phyloP scores from a whole-genome alignment of 768 basidiomycete species.

The Lactifluus hygrophoroides region DNA sequence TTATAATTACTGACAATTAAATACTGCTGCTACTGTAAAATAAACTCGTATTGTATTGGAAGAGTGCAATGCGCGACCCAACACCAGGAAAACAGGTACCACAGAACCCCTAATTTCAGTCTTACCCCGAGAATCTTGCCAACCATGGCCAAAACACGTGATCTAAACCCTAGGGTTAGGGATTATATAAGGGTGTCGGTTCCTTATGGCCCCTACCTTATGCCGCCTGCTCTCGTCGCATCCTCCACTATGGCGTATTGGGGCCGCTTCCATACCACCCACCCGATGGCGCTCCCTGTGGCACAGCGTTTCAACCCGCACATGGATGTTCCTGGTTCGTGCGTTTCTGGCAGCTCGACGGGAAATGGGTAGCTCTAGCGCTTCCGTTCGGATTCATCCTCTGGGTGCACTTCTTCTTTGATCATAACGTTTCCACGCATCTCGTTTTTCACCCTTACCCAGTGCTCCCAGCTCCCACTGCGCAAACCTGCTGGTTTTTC shows the following conservation, averaged over 20 bases:
- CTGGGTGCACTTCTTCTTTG: conserved; percentile 92
- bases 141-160: too few species aligned
- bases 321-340: conserved; percentile 77
- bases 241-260: conserved; percentile 77
- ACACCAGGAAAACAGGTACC: too few species aligned
- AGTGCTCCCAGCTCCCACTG: conserved; percentile 81
- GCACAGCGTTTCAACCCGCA: conserved; percentile 60
- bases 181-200: too few species aligned
- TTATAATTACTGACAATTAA: too few species aligned
- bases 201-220: too few species aligned
- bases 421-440: conserved; percentile 85
- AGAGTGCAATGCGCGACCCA: too few species aligned
- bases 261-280: conserved; percentile 60
- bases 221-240: conserved; percentile 79
- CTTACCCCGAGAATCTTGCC: too few species aligned
- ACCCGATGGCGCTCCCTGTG: conserved; percentile 60
- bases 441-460: conserved; percentile 35
- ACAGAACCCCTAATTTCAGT: too few species aligned
- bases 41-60: too few species aligned
- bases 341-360: conserved; percentile 79
- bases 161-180: too few species aligned
- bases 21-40: too few species aligned
- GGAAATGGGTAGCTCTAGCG: conserved; percentile 84
- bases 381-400: conserved; percentile 83
- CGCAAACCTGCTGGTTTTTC: conserved; percentile 85